Evolutionary conservation across 2,329 filamentous ascomycete species (phyloP), one percentile per base, ranked within the genome.

Genomic region (Colletotrichum kahawae): DNA sequence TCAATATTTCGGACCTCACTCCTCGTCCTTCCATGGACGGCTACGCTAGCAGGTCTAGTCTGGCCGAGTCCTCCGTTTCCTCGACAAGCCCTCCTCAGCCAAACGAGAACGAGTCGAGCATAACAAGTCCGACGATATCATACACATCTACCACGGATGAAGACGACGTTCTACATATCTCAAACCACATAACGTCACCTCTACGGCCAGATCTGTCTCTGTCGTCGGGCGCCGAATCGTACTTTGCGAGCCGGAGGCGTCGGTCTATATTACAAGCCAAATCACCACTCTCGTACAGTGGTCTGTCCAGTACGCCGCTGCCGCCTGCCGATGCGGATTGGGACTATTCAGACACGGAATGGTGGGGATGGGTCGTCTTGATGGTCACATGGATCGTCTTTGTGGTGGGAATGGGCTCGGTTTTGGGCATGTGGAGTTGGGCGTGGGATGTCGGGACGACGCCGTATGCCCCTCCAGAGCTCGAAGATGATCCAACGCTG

Each of bases 371-470:
- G 95, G 93, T 98, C 9, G 93, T 99, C 63, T 87, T 99, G 36
- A 87, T 94, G 54, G 93, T 95, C 62, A 99, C 97, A 0, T 99
- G 97, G 97, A 87, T 97, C 59, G 95, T 98, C 31, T 98, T 99
- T 83, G 95, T 98, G 24, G 92, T 97, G 1, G 97, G 97, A 36
- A 98, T 99, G 94, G 97, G 97, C 68, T 98, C 95, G 66, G 98
- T 95, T 83, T 90, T 98, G 60, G 96, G 94, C 27, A 92, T 98
- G 27, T 99, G 97, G 97, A 97, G 93, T 84, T 99, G 97, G 97
- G 97, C 97, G 4, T 99, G 97, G 97, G 96, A 98, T 86, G 96
- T 98, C 3, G 96, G 96, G 60, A 95, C 96, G 83, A 98, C 95
- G 38, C 96, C 96, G 0, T 98, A 98, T 84, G 96, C 96, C 69